Evolutionary conservation across 768 basidiomycete genomes (phyloP), one percentile per base, ranked within the genome.

Genomic region (Termitomyces sp.): DNA sequence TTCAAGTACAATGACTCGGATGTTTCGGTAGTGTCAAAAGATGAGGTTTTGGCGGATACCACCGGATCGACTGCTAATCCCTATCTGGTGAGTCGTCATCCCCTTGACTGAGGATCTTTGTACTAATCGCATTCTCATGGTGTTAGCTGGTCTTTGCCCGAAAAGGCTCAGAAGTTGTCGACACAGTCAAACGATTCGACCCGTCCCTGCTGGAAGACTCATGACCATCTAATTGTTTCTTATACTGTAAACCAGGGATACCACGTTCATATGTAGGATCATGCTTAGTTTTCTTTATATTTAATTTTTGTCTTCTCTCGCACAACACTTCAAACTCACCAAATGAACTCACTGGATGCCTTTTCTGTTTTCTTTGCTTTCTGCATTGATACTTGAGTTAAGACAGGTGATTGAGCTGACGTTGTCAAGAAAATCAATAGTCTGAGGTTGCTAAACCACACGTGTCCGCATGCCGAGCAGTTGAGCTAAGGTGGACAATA

Each of bases 1-100:
- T 93, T 94, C 80, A 96, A 96, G 72, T 94, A 96, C 73, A 98
- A 98, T 66, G 95, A 98, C 66, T 91, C 91, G 35, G 85, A 83
- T 55, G 92, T 98, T 9, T 78, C 83, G 3, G 77, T 83, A 25
- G 90, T 93, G 0, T 70, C 79, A 9, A 89, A 90, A 63, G 83
- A 84, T 7, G 94, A 97, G 63, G 89, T 98, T 2, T 75, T 97
- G 50, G 86, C 85, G 27, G 91, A 97, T 73, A 90, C 93, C 33
- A 92, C 91, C n/a, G 91, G 89, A 20, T 87, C 83, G 16, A 92
- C 84, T 33, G 91, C 89, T n/a, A 94, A 94, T 64, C 91, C 91
- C 25, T 94, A 94, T 72, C 74, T 94, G 71, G 91, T 91, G 59
- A 57, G 88, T 71, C 22, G 10, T 13, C 36, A 15, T 50, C 35